Base-by-base conservation (phyloP, 2,329 filamentous ascomycete species). In the Dothistroma septosporum region DNA sequence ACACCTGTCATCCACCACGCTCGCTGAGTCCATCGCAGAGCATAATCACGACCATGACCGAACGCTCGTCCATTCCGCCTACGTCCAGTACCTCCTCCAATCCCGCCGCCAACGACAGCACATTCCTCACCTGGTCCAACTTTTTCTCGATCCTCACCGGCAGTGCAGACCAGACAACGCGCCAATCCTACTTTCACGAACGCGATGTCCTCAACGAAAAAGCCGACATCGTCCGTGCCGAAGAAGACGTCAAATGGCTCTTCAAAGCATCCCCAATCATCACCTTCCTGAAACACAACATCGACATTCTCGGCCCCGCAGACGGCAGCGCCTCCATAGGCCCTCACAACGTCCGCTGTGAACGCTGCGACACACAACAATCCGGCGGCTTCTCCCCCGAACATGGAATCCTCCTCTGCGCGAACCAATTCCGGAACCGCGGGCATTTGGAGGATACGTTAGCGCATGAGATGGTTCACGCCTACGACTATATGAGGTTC, bases 381-480 rank as follows among this genome's bases (percentile, higher is more conserved):
- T 84, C 84, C 35, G 94, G 93, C 28, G 94, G 94, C 0, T 97
- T 97, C 74, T 88, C 88, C 74, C 87, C 92, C 0, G 83, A 89
- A 55, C 89, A 92, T 73, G 94, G 94, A 41, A 97, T 99, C 64
- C 74, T 95, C 72, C 82, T 99, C 22, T 99, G 94, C 77, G 91
- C 94, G 55, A 99, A 99, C 76, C 88, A 94, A 77, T 85, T 97
- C 73, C 82, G 88, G 61, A 87, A 91, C 72, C 80, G 86, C 60
- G 87, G 87, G 33, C 91, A 96, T 73, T 76, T 96, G 68, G 94
- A 99, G 78, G 94, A 99, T 75, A 96, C 92, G 11, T 80, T 99
- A 71, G 88, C 92, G 31, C 94, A 99, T 76, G 94, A 99, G 79
- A 95, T 99, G 91, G 89, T 99, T 57, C 94, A 99, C 75, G 92